Evolutionary conservation across 352 stramenopile genomes (phyloP).

Genomic region (Saprolegnia diclina): DNA sequence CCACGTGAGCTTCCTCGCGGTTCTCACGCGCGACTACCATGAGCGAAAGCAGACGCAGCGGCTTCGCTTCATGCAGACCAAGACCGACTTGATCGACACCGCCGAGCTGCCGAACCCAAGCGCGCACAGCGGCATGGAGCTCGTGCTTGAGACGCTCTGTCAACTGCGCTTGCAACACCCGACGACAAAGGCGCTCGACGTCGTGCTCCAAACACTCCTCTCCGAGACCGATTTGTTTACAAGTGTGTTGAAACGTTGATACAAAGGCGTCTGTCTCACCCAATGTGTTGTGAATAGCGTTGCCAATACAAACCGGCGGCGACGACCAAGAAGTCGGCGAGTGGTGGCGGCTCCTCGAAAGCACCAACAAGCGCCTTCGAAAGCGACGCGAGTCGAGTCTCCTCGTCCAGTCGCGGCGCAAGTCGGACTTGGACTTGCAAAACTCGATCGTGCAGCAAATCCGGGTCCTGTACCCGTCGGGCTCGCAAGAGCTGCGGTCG

Average conservation of each 20-base stretch:
- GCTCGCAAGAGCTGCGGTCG: slow-evolving; percentile 5
- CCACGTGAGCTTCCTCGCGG: background rate
- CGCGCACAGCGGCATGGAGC: background rate
- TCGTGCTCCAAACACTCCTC: slow-evolving; percentile 59
- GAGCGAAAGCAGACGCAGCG: background rate
- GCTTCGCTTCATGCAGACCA: background rate
- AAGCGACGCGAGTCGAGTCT: slow-evolving; percentile 33
- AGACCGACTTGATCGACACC: background rate
- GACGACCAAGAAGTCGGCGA: slow-evolving; percentile 26
- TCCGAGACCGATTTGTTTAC: slow-evolving; percentile 60
- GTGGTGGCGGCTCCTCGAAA: slow-evolving; percentile 53
- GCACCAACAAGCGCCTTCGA: slow-evolving; percentile 41
- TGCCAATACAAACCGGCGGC: slow-evolving; percentile 28
- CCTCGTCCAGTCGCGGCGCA: background rate
- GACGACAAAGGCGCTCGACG: slow-evolving; percentile 35
- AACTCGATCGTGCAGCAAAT: slow-evolving; percentile 3
- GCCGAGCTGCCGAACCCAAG: background rate
- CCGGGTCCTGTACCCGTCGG: background rate
- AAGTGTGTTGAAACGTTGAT: background rate
- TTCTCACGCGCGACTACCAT: background rate
- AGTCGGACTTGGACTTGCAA: background rate
- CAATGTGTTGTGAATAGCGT: slow-evolving; percentile 29
- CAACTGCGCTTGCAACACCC: slow-evolving; percentile 3
- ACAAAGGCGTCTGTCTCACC: slow-evolving; percentile 18
- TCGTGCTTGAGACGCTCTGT: background rate